These are phyloP conservation scores for Fusarium dimerum DNA, from an alignment of 2,329 filamentous ascomycete genomes.

Conservation along the genomic window DNA sequence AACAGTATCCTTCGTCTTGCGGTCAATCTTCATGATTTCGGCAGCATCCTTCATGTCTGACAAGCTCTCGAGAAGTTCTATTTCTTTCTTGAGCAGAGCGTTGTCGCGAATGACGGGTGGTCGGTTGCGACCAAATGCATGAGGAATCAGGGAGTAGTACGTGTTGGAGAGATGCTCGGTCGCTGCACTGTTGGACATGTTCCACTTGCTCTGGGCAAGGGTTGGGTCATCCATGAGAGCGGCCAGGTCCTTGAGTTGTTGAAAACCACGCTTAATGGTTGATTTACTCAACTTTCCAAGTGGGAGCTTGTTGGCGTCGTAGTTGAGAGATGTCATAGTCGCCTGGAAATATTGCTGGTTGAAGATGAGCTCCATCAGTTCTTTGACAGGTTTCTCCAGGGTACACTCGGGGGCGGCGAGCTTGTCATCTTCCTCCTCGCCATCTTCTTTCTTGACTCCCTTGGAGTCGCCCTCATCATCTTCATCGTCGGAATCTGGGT, in stretches of 20 bases:
- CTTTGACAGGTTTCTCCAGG: conserved; percentile 60
- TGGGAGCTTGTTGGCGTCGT: conserved; percentile 75
- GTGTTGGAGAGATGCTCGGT: conserved; percentile 70
- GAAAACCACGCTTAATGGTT: conserved; percentile 74
- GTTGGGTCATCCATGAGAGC: conserved; percentile 59
- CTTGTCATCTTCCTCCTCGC: conserved; percentile 33
- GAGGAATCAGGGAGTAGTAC: conserved; percentile 82
- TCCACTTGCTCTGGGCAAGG: conserved; percentile 47
- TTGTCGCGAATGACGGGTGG: conserved; percentile 67
- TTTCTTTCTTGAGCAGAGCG: conserved; percentile 67
- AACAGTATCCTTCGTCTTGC: conserved; percentile 49
- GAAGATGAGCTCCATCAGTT: conserved; percentile 81
- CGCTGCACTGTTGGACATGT: conserved; percentile 39
- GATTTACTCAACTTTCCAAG: conserved; percentile 81
- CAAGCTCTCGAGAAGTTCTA: conserved; percentile 77
- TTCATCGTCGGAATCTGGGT: conserved; percentile 64
- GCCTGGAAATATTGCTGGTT: conserved; percentile 71
- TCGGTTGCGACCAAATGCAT: conserved; percentile 72
- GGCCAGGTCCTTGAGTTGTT: conserved; percentile 74
- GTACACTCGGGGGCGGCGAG: conserved; percentile 51
- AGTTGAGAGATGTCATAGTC: conserved; percentile 67
- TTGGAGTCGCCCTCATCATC: conserved; percentile 39
- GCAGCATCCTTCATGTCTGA: conserved; percentile 83
- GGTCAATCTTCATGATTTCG: conserved; percentile 71
- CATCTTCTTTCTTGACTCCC: conserved; percentile 37